Evolutionary conservation across 2,329 filamentous ascomycete genomes (phyloP).

Genomic region (Trichoderma sp.): DNA sequence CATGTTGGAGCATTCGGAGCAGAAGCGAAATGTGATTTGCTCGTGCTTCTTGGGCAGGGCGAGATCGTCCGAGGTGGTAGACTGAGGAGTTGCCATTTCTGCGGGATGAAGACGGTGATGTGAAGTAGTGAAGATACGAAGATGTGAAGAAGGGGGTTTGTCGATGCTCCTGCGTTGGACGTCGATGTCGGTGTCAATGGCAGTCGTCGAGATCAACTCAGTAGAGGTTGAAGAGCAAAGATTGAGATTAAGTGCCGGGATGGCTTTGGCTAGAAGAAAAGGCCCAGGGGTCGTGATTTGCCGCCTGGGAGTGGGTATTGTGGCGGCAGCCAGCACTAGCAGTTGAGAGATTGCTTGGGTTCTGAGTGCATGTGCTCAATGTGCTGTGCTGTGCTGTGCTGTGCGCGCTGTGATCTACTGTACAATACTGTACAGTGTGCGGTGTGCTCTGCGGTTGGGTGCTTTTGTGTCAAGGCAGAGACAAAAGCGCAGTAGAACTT

Average conservation of each 20-base stretch:
- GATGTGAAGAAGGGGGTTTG: not conserved
- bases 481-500: too few relatives aligned
- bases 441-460: too few relatives aligned
- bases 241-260: not conserved
- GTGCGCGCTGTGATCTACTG: not conserved
- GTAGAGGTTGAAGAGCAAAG: not conserved
- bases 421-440: too few relatives aligned
- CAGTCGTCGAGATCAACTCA: not conserved
- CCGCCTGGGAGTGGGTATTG: not conserved
- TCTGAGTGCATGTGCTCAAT: not conserved
- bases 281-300: not conserved
- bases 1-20: slow-evolving; percentile 98
- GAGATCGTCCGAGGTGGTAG: slow-evolving; percentile 44
- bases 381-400: not conserved
- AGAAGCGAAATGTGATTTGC: slow-evolving; percentile 96
- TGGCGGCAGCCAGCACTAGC: not conserved
- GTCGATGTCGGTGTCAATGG: not conserved
- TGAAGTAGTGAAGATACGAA: not conserved
- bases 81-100: slow-evolving; percentile 57
- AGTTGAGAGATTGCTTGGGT: not conserved
- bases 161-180: not conserved
- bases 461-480: too few relatives aligned
- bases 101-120: too few relatives aligned
- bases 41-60: slow-evolving; percentile 55
- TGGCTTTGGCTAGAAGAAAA: not conserved